Conservation (phyloP, 73 alveolate genomes). For the Tetrahymena borealis region DNA sequence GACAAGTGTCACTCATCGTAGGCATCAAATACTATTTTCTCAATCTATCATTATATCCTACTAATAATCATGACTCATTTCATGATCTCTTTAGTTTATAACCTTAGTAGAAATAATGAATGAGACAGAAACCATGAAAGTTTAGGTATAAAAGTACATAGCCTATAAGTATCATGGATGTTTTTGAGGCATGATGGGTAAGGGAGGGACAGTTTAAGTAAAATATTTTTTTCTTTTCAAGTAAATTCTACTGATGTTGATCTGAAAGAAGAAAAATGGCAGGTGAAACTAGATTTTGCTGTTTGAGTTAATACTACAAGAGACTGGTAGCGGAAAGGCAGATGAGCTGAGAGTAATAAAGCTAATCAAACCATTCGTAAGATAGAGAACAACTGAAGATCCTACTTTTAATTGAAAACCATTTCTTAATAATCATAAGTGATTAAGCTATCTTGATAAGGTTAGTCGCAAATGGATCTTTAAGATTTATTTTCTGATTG, state of each 20-base stretch:
- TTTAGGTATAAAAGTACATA: background rate
- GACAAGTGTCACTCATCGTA: background rate
- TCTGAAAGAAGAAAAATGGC: background rate
- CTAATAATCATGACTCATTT: background rate
- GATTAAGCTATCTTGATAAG: background rate
- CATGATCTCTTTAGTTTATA: background rate
- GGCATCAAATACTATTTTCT: background rate
- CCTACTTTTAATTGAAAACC: background rate
- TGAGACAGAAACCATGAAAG: background rate
- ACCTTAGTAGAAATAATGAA: background rate
- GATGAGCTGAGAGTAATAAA: background rate
- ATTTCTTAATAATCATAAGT: background rate
- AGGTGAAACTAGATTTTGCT: background rate
- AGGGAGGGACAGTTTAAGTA: background rate
- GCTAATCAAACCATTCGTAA: background rate
- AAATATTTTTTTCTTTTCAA: background rate
- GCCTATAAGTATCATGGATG: background rate
- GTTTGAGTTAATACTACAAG: background rate
- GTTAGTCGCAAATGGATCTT: background rate
- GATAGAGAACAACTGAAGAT: too few relatives aligned
- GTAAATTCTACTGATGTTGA: background rate
- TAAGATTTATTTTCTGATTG: background rate
- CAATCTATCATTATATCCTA: background rate
- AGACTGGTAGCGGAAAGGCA: background rate
- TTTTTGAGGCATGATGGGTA: background rate